These are phyloP conservation scores for Sechiopsis laciniata DNA, from an alignment of 306 rosid genomes.

Conservation along the genomic window DNA sequence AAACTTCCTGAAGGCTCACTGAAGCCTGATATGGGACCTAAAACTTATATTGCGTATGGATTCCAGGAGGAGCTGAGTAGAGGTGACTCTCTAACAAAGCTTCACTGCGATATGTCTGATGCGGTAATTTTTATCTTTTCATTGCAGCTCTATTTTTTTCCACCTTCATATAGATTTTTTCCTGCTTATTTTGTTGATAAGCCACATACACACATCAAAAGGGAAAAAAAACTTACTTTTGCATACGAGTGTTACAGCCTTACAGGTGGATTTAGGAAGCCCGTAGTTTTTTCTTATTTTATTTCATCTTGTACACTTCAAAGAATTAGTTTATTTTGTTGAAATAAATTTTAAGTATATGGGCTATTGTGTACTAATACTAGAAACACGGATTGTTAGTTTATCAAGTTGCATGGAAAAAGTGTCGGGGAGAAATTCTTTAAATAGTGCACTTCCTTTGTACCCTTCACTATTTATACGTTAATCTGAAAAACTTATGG, in stretches of 20 bases:
- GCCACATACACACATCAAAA: not conserved
- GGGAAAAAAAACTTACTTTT: not conserved
- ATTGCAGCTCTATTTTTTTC: not conserved
- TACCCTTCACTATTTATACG: not conserved
- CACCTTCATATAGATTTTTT: not conserved
- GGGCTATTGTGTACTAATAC: not conserved
- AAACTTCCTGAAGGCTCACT: conserved; percentile 33
- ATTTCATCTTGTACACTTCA: not conserved
- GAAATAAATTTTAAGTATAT: not conserved
- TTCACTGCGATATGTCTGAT: conserved; percentile 44
- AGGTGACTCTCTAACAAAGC: conserved; percentile 44
- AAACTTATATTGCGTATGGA: conserved; percentile 42
- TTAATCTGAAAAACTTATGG: not conserved
- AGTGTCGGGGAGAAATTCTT: not conserved
- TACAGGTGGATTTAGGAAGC: not conserved
- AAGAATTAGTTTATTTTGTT: not conserved
- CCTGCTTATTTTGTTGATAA: not conserved
- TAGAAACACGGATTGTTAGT: conserved; percentile 5
- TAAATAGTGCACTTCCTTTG: not conserved
- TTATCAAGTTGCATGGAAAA: not conserved
- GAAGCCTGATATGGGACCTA: conserved; percentile 44
- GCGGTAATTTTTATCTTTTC: conserved; percentile 31
- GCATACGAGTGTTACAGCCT: not conserved
- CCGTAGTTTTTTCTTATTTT: not conserved
- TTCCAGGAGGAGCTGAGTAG: conserved; percentile 35